Evolutionary conservation across 108 stramenopile species (phyloP), one percentile per base, ranked within the genome.

Genomic region (Aurantiochytrium sp.): DNA sequence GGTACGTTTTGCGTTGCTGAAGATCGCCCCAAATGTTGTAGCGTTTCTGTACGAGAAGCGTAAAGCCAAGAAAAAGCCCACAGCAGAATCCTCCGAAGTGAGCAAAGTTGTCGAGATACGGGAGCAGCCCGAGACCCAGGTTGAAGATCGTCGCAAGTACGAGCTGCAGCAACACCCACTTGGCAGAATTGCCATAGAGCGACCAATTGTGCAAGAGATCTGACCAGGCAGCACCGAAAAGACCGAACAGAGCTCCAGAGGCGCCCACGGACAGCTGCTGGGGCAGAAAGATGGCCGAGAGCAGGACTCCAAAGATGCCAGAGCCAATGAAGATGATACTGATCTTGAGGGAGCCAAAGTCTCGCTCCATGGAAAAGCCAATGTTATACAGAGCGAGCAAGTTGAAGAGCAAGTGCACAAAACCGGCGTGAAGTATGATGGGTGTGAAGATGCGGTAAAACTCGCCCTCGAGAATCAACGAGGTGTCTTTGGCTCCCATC

Each of bases 381-480:
- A 98, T 93, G 90, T 96, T 96, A 90, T 93, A 93, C 58, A 98
- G 89, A 0, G 96, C 97, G 18, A 94, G 60, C 96, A 97, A 96
- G 92, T 99, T 99, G 89, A 97, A 92, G n/a, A 98, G 14, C 87
- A 96, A 96, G 89, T 99, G 98, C 12, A 99, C 92, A 57, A 99
- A 51, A 5, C 98, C 98, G 0, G 97, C 97, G 92, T 99, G 98
- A 55, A 99, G 94, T 18, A 98, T 93, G 93, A 97, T 95, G 5
- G 98, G 95, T 28, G 95, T 94, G 83, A 97, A 92, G 21, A 98
- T 88, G 35, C 97, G 91, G 88, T 91, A 98, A 94, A 95, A 96
- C 88, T 98, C 95, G 53, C 95, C 95, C 60, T 94, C 91, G 44
- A 98, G 96, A 89, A 98, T 97, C 8, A 95, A 72, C 51, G 92